Evolutionary conservation across 495 filamentous ascomycete species (phyloP).

Genomic region (Aspergillus carlsbadensis): DNA sequence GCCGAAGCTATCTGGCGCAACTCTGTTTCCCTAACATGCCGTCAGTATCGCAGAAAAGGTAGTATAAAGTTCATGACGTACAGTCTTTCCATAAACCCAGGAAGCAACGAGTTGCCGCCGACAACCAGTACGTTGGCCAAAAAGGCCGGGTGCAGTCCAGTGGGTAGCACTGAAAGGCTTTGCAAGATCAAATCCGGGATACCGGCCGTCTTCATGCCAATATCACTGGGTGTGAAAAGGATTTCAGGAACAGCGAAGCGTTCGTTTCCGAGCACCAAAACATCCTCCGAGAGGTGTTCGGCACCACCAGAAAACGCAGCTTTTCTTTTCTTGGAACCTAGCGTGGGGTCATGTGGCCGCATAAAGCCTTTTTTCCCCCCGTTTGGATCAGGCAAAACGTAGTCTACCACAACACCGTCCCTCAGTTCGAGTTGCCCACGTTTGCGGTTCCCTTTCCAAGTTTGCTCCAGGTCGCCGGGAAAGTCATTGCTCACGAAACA

Average conservation of each 20-base stretch:
- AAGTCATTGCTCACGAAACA: conserved; percentile 86
- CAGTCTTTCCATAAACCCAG: conserved; percentile 80
- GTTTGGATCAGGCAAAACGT: conserved; percentile 91
- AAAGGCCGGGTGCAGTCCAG: conserved; percentile 72
- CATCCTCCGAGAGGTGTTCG: conserved; percentile 68
- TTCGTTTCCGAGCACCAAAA: conserved; percentile 85
- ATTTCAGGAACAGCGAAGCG: conserved; percentile 89
- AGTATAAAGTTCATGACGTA: conserved; percentile 27
- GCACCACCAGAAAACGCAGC: conserved; percentile 43
- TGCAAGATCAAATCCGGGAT: conserved; percentile 80
- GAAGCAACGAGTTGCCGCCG: conserved; percentile 78
- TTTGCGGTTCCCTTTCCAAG: conserved; percentile 76
- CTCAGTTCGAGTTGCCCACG: conserved; percentile 35
- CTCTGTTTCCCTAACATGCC: conserved; percentile 57
- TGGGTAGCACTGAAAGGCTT: conserved; percentile 70
- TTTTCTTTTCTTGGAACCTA: conserved; percentile 62
- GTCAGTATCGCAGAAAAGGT: conserved; percentile 9
- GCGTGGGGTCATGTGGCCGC: conserved; percentile 69
- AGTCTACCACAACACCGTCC: conserved; percentile 84
- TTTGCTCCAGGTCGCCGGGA: conserved; percentile 70
- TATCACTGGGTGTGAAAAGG: conserved; percentile 80
- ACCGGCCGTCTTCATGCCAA: conserved; percentile 84
- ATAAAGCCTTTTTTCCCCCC: conserved; percentile 67
- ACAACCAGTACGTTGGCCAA: conserved; percentile 86
- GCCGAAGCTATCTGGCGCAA: conserved; percentile 71